Conservation (phyloP, 257 asterid genomes). For the Haberlea rhodopensis region DNA sequence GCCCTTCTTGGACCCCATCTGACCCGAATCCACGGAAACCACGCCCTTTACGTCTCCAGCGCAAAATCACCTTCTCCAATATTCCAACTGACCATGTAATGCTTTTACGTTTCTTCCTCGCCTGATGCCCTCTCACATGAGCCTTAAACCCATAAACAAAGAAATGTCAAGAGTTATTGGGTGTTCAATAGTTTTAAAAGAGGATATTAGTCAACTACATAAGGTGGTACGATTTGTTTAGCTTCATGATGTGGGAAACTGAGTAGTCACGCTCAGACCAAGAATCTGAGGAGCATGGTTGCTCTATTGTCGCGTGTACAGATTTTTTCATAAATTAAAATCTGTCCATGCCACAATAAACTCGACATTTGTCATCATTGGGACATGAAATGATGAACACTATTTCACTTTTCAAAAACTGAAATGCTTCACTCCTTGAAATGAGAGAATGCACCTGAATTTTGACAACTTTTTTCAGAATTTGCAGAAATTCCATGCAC, state of each 20-base stretch:
- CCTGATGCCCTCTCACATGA: constrained; percentile 98
- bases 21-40: constrained; percentile 83
- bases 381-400: background rate
- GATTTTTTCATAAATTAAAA: no score
- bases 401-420: background rate
- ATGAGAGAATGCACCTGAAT: constrained; percentile 67
- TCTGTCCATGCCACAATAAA: constrained; percentile 1
- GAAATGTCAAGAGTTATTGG: constrained; percentile 30
- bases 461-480: constrained; percentile 80
- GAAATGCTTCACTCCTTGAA: background rate
- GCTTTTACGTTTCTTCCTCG: constrained; percentile 76
- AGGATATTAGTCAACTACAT: background rate
- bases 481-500: no score
- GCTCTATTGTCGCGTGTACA: background rate
- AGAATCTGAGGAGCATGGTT: constrained; percentile 2
- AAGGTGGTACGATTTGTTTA: background rate
- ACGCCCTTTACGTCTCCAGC: constrained; percentile 92
- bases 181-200: no score
- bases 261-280: constrained; percentile 5
- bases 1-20: constrained; percentile 43
- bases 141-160: constrained; percentile 52
- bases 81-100: constrained; percentile 92
- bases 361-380: background rate
- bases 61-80: constrained; percentile 83
- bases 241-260: background rate